phyloP scores from a whole-genome alignment of 352 stramenopile genomes.

The Phytophthora capsici region DNA sequence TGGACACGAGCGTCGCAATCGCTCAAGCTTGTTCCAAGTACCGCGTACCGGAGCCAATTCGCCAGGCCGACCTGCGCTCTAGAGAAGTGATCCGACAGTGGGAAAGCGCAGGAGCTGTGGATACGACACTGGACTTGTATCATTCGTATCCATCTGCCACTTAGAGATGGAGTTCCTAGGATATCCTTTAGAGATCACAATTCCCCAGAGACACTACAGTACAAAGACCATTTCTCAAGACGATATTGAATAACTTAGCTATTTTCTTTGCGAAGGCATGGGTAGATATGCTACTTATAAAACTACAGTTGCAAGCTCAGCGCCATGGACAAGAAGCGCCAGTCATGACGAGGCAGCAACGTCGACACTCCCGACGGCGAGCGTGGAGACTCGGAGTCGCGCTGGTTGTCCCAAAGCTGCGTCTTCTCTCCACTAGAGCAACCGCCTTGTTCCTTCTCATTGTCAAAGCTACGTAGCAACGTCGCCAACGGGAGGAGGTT shows the following conservation, averaged over 20 bases:
- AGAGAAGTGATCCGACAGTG: conserved; percentile 75
- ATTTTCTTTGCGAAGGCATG: conserved; percentile 2
- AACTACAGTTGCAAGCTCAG: conserved; percentile 44
- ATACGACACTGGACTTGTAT: conserved; percentile 62
- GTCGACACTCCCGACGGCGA: conserved; percentile 34
- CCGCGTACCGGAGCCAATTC: conserved; percentile 85
- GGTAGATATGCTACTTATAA: conserved; percentile 4
- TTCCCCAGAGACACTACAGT: conserved; percentile 1
- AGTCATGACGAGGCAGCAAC: conserved; percentile 20
- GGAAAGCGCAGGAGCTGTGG: conserved; percentile 53
- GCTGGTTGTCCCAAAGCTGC: conserved; percentile 2
- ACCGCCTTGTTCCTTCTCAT: neutral
- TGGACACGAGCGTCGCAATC: conserved; percentile 68
- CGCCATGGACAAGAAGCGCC: conserved; percentile 49
- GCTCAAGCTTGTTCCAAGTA: conserved; percentile 63
- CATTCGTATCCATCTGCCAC: conserved; percentile 11
- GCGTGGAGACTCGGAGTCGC: conserved; percentile 30
- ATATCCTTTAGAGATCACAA: neutral
- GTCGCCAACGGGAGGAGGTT: conserved; percentile 46
- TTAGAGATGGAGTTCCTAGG: conserved; percentile 3
- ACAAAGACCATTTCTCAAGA: conserved; percentile 5
- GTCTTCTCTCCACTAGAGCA: conserved; percentile 12
- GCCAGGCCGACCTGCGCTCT: conserved; percentile 85
- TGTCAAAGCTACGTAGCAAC: conserved; percentile 45
- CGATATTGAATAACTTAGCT: conserved; percentile 40